These are phyloP conservation scores for Heritiera littoralis DNA, from an alignment of 345 rosid genomes.

Conservation along the genomic window DNA sequence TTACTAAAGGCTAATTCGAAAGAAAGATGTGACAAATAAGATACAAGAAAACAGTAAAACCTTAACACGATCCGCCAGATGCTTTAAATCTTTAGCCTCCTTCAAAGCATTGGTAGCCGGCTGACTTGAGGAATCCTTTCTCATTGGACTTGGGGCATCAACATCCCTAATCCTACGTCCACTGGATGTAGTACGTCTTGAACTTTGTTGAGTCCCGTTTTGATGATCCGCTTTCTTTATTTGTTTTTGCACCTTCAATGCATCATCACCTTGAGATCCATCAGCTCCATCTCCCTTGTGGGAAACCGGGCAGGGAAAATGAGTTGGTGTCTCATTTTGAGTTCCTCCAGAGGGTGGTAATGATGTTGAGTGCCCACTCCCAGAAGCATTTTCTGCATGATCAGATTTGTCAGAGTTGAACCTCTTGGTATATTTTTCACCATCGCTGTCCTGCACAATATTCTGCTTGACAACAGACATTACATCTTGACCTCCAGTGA, in stretches of 20 bases:
- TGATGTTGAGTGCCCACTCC: slow-evolving; percentile 40
- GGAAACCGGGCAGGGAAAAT: slow-evolving; percentile 28
- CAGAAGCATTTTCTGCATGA: slow-evolving; percentile 42
- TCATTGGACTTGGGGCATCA: slow-evolving; percentile 66
- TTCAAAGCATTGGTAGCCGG: slow-evolving; percentile 69
- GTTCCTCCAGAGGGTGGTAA: slow-evolving; percentile 47
- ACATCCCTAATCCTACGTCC: slow-evolving; percentile 53
- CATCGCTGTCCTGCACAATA: slow-evolving; percentile 37
- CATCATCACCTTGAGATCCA: slow-evolving; percentile 40
- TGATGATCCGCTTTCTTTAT: slow-evolving; percentile 43
- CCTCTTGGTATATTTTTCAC: slow-evolving; percentile 37
- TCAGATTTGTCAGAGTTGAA: slow-evolving; percentile 35
- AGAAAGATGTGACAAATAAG: slow-evolving; percentile 16
- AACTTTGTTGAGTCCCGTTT: slow-evolving; percentile 50
- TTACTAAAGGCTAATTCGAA: slow-evolving; percentile 11
- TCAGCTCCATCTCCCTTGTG: slow-evolving; percentile 39
- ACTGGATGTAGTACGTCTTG: slow-evolving; percentile 48
- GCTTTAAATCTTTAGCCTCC: slow-evolving; percentile 95
- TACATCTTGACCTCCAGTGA: slow-evolving; percentile 37
- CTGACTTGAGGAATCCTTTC: slow-evolving; percentile 66
- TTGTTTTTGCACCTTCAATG: slow-evolving; percentile 41
- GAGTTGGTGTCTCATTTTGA: slow-evolving; percentile 42
- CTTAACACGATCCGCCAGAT: slow-evolving; percentile 92
- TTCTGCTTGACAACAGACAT: slow-evolving; percentile 41
- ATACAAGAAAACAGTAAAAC: slow-evolving; percentile 35